Evolutionary conservation across 148 eudicot genomes (phyloP), one percentile per base, ranked within the genome.

Genomic region (Fagopyrum homotropicum): DNA sequence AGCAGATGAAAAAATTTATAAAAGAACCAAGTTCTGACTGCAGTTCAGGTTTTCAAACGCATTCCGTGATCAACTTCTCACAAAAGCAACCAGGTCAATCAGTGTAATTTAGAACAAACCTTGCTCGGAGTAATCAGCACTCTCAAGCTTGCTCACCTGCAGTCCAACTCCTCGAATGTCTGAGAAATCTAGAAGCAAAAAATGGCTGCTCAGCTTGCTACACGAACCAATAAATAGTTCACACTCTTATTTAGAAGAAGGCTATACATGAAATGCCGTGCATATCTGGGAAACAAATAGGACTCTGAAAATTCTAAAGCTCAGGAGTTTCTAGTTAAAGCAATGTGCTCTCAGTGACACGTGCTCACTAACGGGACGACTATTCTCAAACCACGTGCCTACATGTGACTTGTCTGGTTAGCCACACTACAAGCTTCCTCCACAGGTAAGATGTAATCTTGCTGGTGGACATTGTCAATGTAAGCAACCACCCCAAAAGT

Each of bases 161-260:
- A 95, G 83, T 76, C 98, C 98, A 81, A 95, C 79, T 69, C 98
- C 98, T 59, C 98, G 90, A 73, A 95, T 89, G 69, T 95, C 97
- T 80, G 86, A 82, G 72, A 87, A 86, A 86, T 95, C 97, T 95
- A 75, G 57, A 63, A 26, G 48, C 54, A 61, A 75, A 51, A 80
- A 48, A 72, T 79, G 73, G 69, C 16, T 12, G 6, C 9, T 49
- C 52, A 49, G 52, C 52, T 49, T 49, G 11, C 52, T 10, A 49
- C 9, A 49, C 12, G 0, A 49, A 49, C 52, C 52, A 49, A 66
- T 35, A 12, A 45, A 40, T 51, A 40, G 9, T 73, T 51, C 72
- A 80, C 15, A 45, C 10, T 57, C 14, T 35, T 29, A 63, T 7
- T 35, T 63, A 14, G n/a, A 30, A 35, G 4, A 63, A 35, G 14